phyloP scores from a whole-genome alignment of 2,329 filamentous ascomycete genomes.

The Biscogniauxia mediterranea region DNA sequence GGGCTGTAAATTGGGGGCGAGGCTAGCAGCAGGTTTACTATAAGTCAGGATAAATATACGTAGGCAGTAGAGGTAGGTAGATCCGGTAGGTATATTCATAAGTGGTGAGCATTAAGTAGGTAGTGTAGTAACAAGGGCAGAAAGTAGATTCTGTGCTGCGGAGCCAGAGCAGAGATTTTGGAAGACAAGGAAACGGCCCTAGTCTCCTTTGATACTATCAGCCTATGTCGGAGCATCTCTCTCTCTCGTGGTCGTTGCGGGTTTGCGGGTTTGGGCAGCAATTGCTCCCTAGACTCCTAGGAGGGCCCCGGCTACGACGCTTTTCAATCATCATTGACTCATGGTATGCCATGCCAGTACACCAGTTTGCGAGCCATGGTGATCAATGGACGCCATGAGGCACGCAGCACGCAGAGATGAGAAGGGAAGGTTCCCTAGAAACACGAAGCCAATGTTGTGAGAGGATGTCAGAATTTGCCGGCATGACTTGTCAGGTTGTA shows the following conservation, averaged over 20 bases:
- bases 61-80: not conserved
- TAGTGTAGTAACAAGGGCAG: conserved; percentile 13
- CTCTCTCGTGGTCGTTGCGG: conserved; percentile 32
- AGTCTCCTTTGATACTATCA: conserved; percentile 26
- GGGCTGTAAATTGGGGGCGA: conserved; percentile 25
- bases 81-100: conserved; percentile 11
- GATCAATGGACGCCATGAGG: conserved; percentile 24
- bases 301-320: conserved; percentile 31
- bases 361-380: too few species aligned
- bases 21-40: conserved; percentile 25
- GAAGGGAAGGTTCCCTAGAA: conserved; percentile 23
- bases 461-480: conserved; percentile 22
- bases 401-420: conserved; percentile 21
- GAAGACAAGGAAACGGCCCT: conserved; percentile 25
- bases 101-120: conserved; percentile 21
- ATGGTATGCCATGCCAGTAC: conserved; percentile 26
- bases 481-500: conserved; percentile 28
- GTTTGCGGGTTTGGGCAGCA: conserved; percentile 41
- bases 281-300: conserved; percentile 33
- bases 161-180: conserved; percentile 15
- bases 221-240: conserved; percentile 35
- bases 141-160: conserved; percentile 10
- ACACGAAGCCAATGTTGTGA: conserved; percentile 27
- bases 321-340: conserved; percentile 25
- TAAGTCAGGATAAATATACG: conserved; percentile 22